These are phyloP conservation scores for Paecilomyces sp. DNA, from an alignment of 2,329 filamentous ascomycete species.

Conservation along the genomic window DNA sequence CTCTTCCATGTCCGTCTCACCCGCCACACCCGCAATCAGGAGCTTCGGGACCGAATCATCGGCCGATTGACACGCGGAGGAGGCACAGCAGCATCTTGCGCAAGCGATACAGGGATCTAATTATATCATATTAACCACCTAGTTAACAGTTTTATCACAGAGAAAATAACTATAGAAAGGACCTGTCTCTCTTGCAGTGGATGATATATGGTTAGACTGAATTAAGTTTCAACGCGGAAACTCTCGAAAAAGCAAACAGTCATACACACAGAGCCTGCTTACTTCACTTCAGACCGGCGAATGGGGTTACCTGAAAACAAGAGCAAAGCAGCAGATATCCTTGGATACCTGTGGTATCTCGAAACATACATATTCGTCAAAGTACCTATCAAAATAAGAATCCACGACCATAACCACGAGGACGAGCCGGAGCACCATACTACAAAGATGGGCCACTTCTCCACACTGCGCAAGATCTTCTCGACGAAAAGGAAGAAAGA, in stretches of 20 bases:
- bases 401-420: neutral
- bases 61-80: neutral
- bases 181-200: no score
- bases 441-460: neutral
- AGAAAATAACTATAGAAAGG: no score
- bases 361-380: neutral
- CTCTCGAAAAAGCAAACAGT: neutral
- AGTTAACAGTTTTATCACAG: no score
- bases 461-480: neutral
- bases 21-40: neutral
- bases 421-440: neutral
- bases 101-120: neutral
- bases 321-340: neutral
- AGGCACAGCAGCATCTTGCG: neutral
- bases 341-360: neutral
- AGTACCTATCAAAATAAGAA: neutral
- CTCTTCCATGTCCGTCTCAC: neutral
- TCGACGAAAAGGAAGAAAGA: neutral
- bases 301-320: neutral
- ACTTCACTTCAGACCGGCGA: neutral
- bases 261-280: neutral
- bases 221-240: neutral
- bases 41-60: neutral
- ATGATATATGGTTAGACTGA: no score
- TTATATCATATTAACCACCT: neutral